These are phyloP conservation scores for Talaromyces nanjingensis DNA, from an alignment of 495 filamentous ascomycete species.

Conservation along the genomic window DNA sequence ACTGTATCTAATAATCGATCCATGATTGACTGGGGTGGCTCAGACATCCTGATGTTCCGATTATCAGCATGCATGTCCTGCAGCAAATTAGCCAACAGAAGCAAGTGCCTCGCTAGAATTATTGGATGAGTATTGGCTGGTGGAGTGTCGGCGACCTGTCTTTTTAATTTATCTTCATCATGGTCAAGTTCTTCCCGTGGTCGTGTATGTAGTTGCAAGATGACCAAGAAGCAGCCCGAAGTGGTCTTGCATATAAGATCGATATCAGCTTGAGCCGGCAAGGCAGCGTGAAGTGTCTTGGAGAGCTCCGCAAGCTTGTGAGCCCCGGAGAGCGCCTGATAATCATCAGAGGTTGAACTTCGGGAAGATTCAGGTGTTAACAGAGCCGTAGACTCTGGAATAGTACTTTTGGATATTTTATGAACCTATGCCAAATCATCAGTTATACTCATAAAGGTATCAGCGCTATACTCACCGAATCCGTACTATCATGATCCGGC, in stretches of 20 bases:
- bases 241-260: not conserved
- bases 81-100: constrained; percentile 14
- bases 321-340: not conserved
- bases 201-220: not conserved
- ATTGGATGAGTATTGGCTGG: constrained; percentile 10
- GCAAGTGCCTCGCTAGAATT: constrained; percentile 10
- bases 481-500: not conserved
- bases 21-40: not conserved
- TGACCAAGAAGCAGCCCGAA: not conserved
- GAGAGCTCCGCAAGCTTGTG: not conserved
- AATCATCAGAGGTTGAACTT: not conserved
- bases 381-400: not conserved
- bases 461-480: not conserved
- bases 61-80: constrained; percentile 14
- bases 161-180: not conserved
- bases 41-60: constrained; percentile 3
- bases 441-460: too few relatives aligned
- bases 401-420: not conserved
- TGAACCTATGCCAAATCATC: too few relatives aligned
- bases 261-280: not conserved
- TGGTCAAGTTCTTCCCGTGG: not conserved
- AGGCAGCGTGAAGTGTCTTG: not conserved
- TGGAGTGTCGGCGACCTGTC: not conserved
- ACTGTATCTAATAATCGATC: not conserved
- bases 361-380: not conserved